Percentiles rank a stretch among this genome's conserved stretches.
Evolutionary conservation across 2,329 filamentous ascomycete species (phyloP).

Genomic region (Apiospora marii): DNA sequence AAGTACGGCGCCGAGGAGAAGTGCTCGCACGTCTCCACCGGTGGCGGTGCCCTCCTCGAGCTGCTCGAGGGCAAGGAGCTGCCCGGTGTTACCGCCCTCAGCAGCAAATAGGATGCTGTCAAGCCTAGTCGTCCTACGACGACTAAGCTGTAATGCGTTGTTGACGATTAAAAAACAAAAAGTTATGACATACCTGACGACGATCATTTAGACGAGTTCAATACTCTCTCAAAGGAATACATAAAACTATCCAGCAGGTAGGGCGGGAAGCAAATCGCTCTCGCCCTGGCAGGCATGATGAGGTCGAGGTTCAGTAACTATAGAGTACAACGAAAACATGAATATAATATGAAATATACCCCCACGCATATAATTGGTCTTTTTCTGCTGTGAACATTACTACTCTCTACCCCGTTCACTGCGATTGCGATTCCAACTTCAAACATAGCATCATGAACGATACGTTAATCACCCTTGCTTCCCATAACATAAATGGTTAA

Average conservation of each 20-base stretch:
- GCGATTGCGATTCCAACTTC: background rate
- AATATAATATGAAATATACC: slow-evolving; percentile 24
- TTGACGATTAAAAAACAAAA: slow-evolving; percentile 1
- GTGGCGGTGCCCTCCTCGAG: slow-evolving; percentile 94
- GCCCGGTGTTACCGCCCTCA: slow-evolving; percentile 91
- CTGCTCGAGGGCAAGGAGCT: slow-evolving; percentile 97
- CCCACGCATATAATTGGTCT: background rate
- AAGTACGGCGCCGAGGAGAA: slow-evolving; percentile 96
- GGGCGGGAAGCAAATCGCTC: background rate
- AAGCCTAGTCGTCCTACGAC: background rate
- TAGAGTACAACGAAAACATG: slow-evolving; percentile 24
- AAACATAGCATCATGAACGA: background rate
- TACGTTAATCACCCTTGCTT: background rate
- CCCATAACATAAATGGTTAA: no score
- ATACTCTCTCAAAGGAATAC: background rate
- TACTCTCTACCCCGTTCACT: no score
- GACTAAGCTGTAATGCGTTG: background rate
- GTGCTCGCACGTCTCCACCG: slow-evolving; percentile 97
- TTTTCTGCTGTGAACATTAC: background rate
- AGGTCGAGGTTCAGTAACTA: slow-evolving; percentile 12
- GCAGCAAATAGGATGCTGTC: slow-evolving; percentile 66
- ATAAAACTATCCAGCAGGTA: slow-evolving; percentile 5
- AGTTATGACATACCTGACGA: slow-evolving; percentile 15
- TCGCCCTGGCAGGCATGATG: background rate
- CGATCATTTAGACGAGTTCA: slow-evolving; percentile 11